phyloP scores from a whole-genome alignment of 1,139 yeast species.

The Saccharomyces uvarum region DNA sequence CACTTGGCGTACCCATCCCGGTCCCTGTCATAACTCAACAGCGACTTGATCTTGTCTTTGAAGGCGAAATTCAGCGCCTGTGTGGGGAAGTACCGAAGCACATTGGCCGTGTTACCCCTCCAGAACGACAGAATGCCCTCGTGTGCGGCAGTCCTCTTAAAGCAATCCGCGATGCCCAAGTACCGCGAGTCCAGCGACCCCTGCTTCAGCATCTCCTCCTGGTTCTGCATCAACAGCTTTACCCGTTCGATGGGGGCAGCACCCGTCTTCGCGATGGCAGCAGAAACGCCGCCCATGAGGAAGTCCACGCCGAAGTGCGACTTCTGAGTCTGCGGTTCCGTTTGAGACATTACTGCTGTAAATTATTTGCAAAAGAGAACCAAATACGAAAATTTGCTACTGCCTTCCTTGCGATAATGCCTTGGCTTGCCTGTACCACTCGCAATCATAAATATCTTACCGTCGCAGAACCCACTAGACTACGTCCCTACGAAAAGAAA shows the following conservation, averaged over 20 bases:
- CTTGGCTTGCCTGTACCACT: background rate
- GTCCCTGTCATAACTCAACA: conserved; percentile 68
- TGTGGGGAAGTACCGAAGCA: conserved; percentile 78
- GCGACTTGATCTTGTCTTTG: conserved; percentile 73
- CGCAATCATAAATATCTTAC: background rate
- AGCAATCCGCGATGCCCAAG: conserved; percentile 64
- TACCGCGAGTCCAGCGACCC: conserved; percentile 62
- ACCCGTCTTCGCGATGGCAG: conserved; percentile 78
- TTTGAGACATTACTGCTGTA: conserved; percentile 1
- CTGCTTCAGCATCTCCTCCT: conserved; percentile 77
- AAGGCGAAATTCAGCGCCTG: conserved; percentile 80
- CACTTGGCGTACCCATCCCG: conserved; percentile 54
- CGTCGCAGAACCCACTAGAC: background rate
- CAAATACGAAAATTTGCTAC: background rate
- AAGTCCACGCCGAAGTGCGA: conserved; percentile 35
- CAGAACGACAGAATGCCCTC: conserved; percentile 69
- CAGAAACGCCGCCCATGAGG: conserved; percentile 79
- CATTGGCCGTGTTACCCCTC: conserved; percentile 85
- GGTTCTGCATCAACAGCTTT: conserved; percentile 73
- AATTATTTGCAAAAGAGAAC: background rate
- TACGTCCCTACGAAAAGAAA: background rate
- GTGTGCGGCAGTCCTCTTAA: conserved; percentile 63
- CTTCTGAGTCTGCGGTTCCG: background rate
- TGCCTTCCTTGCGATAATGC: background rate
- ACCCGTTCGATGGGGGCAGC: conserved; percentile 84